These are phyloP conservation scores for Wallacemonas sp. DNA, from an alignment of 208 protist genomes.

Conservation along the genomic window DNA sequence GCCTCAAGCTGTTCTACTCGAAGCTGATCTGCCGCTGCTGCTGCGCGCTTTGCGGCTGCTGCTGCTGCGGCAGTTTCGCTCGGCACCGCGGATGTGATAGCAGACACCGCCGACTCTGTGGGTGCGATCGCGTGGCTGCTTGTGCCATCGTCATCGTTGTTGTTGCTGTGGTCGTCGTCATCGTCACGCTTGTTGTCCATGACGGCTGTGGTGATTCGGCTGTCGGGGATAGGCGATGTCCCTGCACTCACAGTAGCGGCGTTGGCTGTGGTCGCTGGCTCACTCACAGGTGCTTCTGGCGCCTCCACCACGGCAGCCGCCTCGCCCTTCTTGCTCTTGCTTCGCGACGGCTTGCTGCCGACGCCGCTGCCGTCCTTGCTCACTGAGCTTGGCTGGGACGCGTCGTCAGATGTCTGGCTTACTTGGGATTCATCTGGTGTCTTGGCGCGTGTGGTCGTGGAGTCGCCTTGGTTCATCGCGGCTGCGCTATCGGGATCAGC, in stretches of 20 bases:
- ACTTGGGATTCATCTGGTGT: constrained; percentile 37
- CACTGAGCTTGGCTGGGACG: constrained; percentile 23
- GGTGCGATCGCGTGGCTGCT: background rate
- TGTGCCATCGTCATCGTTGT: background rate
- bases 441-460: constrained; percentile 8
- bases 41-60: too few species aligned
- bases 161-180: background rate
- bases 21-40: too few species aligned
- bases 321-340: constrained; percentile 3
- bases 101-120: background rate
- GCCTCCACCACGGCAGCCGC: background rate
- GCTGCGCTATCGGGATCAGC: background rate
- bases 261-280: background rate
- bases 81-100: background rate
- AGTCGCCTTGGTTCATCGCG: too few species aligned
- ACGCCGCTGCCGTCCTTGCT: constrained; percentile 18
- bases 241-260: background rate
- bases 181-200: background rate
- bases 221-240: constrained; percentile 3
- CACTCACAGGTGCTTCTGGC: background rate
- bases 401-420: constrained; percentile 73
- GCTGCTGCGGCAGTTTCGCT: too few species aligned
- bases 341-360: background rate
- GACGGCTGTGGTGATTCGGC: background rate
- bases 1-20: constrained; percentile 7